Evolutionary conservation across 805 yeast species (phyloP).

Genomic region (Saccharomycopsis lassenensis): DNA sequence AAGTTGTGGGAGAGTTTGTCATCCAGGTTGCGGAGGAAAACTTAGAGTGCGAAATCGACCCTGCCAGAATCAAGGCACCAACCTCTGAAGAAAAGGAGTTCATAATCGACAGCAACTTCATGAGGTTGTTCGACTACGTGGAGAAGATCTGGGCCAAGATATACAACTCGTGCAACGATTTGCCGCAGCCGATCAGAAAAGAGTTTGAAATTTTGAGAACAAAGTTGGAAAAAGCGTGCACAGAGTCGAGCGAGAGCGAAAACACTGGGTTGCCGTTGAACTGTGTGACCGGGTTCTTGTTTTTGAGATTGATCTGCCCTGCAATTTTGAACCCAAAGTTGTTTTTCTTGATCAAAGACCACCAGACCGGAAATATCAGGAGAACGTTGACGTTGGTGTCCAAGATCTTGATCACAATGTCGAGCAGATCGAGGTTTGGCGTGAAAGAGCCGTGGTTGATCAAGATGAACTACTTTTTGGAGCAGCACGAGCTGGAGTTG

Average conservation of each 20-base stretch:
- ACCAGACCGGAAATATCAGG: constrained; percentile 61
- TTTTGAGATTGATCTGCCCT: constrained; percentile 80
- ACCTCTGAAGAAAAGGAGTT: constrained; percentile 27
- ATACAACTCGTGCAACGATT: constrained; percentile 54
- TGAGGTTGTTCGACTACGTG: constrained; percentile 38
- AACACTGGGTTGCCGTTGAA: constrained; percentile 35
- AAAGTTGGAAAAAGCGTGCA: constrained; percentile 51
- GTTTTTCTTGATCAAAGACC: constrained; percentile 59
- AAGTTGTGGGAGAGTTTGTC: constrained; percentile 62
- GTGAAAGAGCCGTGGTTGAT: constrained; percentile 77
- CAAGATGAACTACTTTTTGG: constrained; percentile 58
- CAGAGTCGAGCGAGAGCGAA: constrained; percentile 39
- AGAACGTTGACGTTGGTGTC: constrained; percentile 75
- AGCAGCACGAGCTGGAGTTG: constrained; percentile 44
- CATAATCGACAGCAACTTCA: constrained; percentile 37
- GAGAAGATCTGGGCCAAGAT: constrained; percentile 58
- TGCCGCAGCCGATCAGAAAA: constrained; percentile 56
- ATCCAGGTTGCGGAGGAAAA: constrained; percentile 39
- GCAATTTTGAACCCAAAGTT: constrained; percentile 84
- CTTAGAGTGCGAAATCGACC: constrained; percentile 73
- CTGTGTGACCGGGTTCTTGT: constrained; percentile 74
- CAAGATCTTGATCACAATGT: constrained; percentile 65
- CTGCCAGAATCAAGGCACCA: constrained; percentile 37
- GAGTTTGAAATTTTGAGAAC: constrained; percentile 54
- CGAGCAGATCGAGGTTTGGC: constrained; percentile 65